Evolutionary conservation across 306 rosid genomes (phyloP).

Genomic region (Luffa acutangula): DNA sequence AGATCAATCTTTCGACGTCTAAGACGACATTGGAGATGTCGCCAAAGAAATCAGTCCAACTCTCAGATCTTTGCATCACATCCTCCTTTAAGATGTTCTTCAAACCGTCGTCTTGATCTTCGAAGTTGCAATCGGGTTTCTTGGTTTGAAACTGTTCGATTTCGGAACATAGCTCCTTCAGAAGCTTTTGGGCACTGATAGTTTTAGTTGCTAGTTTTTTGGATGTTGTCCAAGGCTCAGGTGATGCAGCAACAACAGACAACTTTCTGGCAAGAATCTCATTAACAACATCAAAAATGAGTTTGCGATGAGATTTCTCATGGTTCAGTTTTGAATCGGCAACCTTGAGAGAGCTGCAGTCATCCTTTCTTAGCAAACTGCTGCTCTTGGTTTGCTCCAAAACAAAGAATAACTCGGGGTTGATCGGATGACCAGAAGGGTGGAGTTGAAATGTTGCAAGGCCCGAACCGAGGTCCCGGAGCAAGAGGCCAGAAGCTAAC

Average conservation of each 20-base stretch:
- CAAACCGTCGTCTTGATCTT: conserved; percentile 49
- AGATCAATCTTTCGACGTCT: conserved; percentile 63
- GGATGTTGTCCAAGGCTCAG: conserved; percentile 54
- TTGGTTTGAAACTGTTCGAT: conserved; percentile 51
- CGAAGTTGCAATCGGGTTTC: conserved; percentile 29
- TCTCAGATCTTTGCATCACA: conserved; percentile 47
- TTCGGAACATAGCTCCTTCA: conserved; percentile 74
- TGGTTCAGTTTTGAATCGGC: conserved; percentile 7
- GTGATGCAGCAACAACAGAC: conserved; percentile 24
- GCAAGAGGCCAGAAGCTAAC: conserved; percentile 82
- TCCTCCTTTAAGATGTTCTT: conserved; percentile 47
- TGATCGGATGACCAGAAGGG: conserved; percentile 72
- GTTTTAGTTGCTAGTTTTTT: conserved; percentile 49
- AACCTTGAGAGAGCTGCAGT: conserved; percentile 25
- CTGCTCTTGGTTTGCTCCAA: conserved; percentile 92
- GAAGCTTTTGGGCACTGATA: conserved; percentile 77
- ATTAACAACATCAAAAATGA: conserved; percentile 72
- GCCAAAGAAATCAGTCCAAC: conserved; percentile 54
- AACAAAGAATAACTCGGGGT: conserved; percentile 83
- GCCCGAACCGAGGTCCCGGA: conserved; percentile 72
- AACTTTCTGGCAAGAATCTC: conserved; percentile 59
- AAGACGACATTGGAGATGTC: conserved; percentile 56
- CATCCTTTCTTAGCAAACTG: conserved; percentile 52
- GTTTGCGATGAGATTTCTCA: conserved; percentile 65
- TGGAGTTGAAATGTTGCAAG: conserved; percentile 66